A percentile compares a stretch with the other conserved stretches of the same genome.
These are phyloP conservation scores for Fusarium sp. DNA, from an alignment of 2,329 filamentous ascomycete genomes.

Conservation along the genomic window DNA sequence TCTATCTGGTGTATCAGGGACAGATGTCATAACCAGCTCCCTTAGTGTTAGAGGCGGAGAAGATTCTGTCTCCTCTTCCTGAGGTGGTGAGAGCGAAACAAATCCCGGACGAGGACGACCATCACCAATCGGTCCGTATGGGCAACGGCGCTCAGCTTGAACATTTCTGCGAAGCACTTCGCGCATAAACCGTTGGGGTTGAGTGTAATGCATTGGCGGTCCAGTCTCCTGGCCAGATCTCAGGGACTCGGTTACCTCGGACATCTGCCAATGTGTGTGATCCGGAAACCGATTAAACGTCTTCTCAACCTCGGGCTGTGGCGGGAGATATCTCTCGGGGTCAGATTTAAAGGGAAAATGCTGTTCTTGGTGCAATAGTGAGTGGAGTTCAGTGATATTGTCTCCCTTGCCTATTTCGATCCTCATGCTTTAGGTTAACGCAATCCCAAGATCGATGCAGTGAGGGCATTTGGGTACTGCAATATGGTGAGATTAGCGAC, in stretches of 20 bases:
- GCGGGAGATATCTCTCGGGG: not conserved
- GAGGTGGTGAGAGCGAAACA: not conserved
- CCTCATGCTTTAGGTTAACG: not conserved
- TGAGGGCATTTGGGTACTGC: not conserved
- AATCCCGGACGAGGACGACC: not conserved
- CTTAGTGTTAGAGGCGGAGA: not conserved
- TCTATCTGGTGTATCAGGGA: not conserved
- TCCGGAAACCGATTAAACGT: not conserved
- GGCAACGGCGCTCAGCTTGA: not conserved
- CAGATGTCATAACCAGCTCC: not conserved
- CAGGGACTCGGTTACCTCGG: not conserved
- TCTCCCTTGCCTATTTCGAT: not conserved
- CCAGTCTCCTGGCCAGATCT: not conserved
- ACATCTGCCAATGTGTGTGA: not conserved
- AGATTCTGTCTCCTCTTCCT: not conserved
- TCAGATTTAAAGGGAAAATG: not conserved
- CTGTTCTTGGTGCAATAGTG: not conserved
- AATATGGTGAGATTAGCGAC: not conserved
- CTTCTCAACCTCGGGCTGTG: not conserved
- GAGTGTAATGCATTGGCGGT: not conserved
- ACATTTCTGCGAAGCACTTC: not conserved
- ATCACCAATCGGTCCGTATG: slow-evolving; percentile 4
- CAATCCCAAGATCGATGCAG: not conserved
- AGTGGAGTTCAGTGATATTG: not conserved
- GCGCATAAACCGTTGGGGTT: not conserved